phyloP scores from a whole-genome alignment of 306 rosid species.

The Cicer arietinum region DNA sequence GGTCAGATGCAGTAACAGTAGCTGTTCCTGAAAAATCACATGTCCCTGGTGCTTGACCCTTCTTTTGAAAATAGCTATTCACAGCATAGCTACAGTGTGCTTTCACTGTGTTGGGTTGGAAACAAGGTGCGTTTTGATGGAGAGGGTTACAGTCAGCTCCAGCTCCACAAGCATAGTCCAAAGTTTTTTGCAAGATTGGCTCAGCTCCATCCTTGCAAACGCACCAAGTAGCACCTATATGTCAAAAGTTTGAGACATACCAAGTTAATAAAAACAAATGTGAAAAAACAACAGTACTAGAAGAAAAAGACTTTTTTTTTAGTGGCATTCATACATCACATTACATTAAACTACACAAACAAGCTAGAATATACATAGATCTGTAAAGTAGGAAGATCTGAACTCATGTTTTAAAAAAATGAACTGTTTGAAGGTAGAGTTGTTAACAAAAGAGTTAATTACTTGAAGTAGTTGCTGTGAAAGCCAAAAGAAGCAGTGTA shows the following conservation, averaged over 20 bases:
- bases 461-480: conserved; percentile 70
- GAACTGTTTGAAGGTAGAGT: background rate
- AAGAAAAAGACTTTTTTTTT: no score
- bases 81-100: conserved; percentile 84
- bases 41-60: conserved; percentile 67
- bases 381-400: background rate
- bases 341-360: no score
- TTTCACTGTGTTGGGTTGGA: conserved; percentile 67
- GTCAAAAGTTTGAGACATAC: background rate
- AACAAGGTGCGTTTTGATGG: conserved; percentile 61
- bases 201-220: conserved; percentile 80
- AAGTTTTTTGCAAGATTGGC: conserved; percentile 59
- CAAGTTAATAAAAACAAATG: background rate
- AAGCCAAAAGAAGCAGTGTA: conserved; percentile 62
- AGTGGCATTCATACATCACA: no score
- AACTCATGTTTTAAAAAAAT: background rate
- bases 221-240: conserved; percentile 75
- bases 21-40: conserved; percentile 88
- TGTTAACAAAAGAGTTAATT: conserved; percentile 17
- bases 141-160: conserved; percentile 86
- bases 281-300: background rate
- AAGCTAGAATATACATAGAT: conserved; percentile 3
- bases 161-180: conserved; percentile 92
- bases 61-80: conserved; percentile 80
- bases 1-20: conserved; percentile 56